A percentile compares a stretch with the other conserved stretches of the same genome.
Conservation (phyloP, 352 stramenopile species). For the Pseudoperonospora humuli region DNA sequence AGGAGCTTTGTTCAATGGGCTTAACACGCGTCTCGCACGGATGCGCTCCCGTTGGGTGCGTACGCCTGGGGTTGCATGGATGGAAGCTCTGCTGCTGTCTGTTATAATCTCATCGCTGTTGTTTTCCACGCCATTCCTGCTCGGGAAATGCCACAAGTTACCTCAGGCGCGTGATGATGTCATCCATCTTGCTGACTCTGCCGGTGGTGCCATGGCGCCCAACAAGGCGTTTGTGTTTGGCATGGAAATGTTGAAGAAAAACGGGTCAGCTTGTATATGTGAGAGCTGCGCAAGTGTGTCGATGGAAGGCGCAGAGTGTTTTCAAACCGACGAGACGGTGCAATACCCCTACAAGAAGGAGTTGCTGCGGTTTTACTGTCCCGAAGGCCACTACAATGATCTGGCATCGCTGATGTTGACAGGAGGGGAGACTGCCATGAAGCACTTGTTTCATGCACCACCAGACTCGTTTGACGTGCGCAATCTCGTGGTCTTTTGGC, state of each 20-base stretch:
- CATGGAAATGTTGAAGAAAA: conserved; percentile 60
- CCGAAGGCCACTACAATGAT: conserved; percentile 95
- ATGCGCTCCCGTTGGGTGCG: conserved; percentile 55
- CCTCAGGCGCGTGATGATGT: conserved; percentile 51
- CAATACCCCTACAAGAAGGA: conserved; percentile 81
- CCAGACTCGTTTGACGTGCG: conserved; percentile 65
- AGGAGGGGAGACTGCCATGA: conserved; percentile 90
- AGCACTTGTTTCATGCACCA: conserved; percentile 92
- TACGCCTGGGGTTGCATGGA: conserved; percentile 39
- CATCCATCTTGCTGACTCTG: conserved; percentile 35
- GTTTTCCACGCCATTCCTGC: conserved; percentile 53
- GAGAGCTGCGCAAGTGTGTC: conserved; percentile 47
- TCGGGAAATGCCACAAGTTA: conserved; percentile 58
- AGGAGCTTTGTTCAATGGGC: conserved; percentile 74
- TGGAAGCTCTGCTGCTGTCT: conserved; percentile 53
- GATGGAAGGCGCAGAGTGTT: conserved; percentile 50
- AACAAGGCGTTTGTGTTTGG: conserved; percentile 62
- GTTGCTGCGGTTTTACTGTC: conserved; percentile 93
- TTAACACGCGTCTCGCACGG: conserved; percentile 46
- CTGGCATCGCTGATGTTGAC: conserved; percentile 93
- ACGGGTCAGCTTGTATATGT: conserved; percentile 63
- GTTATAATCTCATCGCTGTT: conserved; percentile 52
- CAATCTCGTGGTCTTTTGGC: conserved; percentile 71
- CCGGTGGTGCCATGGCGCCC: conserved; percentile 9
- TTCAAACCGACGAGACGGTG: conserved; percentile 54